Base-by-base conservation (phyloP, 495 filamentous ascomycete genomes). In the Podospora comata region DNA sequence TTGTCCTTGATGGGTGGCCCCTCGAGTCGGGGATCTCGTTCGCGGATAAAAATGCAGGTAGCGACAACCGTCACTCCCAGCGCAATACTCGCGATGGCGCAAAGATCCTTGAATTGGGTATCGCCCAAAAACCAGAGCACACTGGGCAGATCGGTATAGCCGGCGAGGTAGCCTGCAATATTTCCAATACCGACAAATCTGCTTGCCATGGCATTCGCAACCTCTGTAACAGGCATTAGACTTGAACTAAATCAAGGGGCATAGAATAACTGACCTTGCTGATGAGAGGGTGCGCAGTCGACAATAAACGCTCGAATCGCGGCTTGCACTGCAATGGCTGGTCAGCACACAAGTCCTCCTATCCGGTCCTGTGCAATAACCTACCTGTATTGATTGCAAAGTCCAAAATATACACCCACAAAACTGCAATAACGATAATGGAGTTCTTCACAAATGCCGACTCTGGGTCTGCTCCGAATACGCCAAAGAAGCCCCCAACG, bases 331-430 rank as follows among this genome's bases (percentile, higher is more conserved):
- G 67, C 11, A 13, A 19, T 54, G 23, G 39, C 28, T 39, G 7
- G 26, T 68, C 56, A 62, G 67, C 61, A 65, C 11, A 65, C 57
- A 30, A 65, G 18, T 30, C 13, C 26, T n/a, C 34, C 57, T 18
- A 27, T 27, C 16, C 18, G 60, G 13, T 11, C 5, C 2, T 1
- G 1, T 0, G 11, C 1, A 16, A 19, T 64, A 26, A 73, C 85
- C 70, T 83, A 92, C 90, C 90, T n/a, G 92, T 92, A 76, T 97
- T 97, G 78, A 97, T 94, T 48, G 93, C 84, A 77, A 97, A 94
- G 77, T 97, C 93, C 34, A 97, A 83, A 30, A 93, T 82, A 78
- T 92, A 97, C 68, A 97, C 89, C 75, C 89, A 87, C 28, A 92
- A 74, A n/a, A 94, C 91, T 5, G 93, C 93, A 32, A 89, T 79